Evolutionary conservation across 2,329 filamentous ascomycete genomes (phyloP).

Genomic region (Penicillium griseofulvum): DNA sequence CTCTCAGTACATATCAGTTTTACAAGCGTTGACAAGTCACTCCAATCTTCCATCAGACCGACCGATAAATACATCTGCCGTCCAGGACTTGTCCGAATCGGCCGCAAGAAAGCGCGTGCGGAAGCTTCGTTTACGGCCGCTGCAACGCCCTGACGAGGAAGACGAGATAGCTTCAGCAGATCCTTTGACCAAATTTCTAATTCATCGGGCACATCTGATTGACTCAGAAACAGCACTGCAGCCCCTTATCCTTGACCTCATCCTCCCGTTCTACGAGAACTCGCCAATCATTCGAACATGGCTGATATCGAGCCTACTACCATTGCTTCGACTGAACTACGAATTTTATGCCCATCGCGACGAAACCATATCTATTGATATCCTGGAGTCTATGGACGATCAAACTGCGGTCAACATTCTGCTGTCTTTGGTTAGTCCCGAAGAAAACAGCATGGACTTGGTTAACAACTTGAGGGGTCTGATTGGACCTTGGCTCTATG

Average conservation of each 20-base stretch:
- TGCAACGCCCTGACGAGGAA: conserved; percentile 47
- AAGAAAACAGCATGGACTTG: conserved; percentile 39
- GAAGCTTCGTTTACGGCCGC: conserved; percentile 51
- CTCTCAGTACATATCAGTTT: conserved; percentile 47
- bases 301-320: conserved; percentile 60
- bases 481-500: conserved; percentile 64
- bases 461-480: conserved; percentile 58
- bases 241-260: conserved; percentile 53
- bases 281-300: conserved; percentile 55
- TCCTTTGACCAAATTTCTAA: conserved; percentile 55
- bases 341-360: conserved; percentile 59
- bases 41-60: conserved; percentile 24
- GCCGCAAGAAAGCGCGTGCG: conserved; percentile 53
- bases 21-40: conserved; percentile 48
- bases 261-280: conserved; percentile 57
- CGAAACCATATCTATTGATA: conserved; percentile 47
- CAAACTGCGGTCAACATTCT: conserved; percentile 54
- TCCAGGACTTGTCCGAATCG: conserved; percentile 49
- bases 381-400: conserved; percentile 53
- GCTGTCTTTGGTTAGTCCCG: conserved; percentile 44
- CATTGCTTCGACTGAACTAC: conserved; percentile 59
- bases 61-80: conserved; percentile 47
- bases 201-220: conserved; percentile 60
- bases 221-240: conserved; percentile 59
- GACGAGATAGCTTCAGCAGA: conserved; percentile 47